Percentiles rank a stretch among this genome's conserved stretches.
Conservation (phyloP, 257 asterid genomes). For the Lantana camara region DNA sequence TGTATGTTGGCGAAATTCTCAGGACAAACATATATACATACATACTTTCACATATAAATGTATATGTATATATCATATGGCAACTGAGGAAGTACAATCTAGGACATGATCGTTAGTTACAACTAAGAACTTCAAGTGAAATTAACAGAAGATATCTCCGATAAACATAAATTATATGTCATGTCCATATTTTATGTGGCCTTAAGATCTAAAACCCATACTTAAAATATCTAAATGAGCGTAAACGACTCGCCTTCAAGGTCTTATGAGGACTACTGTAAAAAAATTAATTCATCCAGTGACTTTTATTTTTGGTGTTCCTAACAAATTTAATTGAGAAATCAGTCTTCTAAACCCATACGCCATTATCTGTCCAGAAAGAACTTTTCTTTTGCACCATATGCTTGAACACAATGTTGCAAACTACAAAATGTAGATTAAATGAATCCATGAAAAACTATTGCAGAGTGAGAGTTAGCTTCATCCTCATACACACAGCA, state of each 20-base stretch:
- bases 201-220: conserved; percentile 17
- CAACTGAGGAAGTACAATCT: background rate
- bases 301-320: background rate
- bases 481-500: background rate
- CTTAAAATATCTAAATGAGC: conserved; percentile 6
- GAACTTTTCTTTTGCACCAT: conserved; percentile 9
- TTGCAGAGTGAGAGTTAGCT: background rate
- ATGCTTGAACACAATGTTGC: background rate
- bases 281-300: conserved; percentile 8
- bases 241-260: background rate
- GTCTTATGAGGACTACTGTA: background rate
- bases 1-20: too few relatives aligned
- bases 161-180: too few relatives aligned
- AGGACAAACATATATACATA: too few relatives aligned
- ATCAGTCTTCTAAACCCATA: background rate
- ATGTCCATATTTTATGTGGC: conserved; percentile 8
- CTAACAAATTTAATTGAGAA: background rate
- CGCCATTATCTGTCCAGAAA: background rate
- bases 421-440: background rate
- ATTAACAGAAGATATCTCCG: too few relatives aligned
- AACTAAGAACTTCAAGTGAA: too few relatives aligned
- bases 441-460: background rate
- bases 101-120: too few relatives aligned
- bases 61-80: too few relatives aligned
- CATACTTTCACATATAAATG: too few relatives aligned